These are phyloP conservation scores for Solanum neorickii DNA, from an alignment of 257 asterid genomes.

Conservation along the genomic window DNA sequence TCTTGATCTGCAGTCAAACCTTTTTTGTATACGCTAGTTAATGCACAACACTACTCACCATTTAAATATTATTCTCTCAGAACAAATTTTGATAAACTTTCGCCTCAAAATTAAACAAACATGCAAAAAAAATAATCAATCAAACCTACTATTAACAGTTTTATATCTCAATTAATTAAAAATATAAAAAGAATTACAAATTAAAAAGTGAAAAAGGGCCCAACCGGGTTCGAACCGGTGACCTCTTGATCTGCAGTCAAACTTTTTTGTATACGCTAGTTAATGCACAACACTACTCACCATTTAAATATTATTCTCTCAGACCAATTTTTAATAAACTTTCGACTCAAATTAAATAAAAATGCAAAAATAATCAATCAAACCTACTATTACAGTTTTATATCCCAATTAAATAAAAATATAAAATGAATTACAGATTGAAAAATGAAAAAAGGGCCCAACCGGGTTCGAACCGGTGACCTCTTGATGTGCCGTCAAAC, in stretches of 20 bases:
- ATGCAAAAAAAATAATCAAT: background rate
- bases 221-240: conserved; percentile 30
- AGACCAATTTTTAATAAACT: background rate
- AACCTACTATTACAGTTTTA: background rate
- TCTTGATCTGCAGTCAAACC: conserved; percentile 44
- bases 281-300: background rate
- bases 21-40: background rate
- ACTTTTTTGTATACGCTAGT: background rate
- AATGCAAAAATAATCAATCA: background rate
- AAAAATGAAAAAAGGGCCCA: conserved; percentile 11
- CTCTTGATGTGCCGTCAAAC: conserved; percentile 48
- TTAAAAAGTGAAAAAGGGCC: too few relatives aligned
- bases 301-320: background rate
- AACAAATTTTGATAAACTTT: background rate
- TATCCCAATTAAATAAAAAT: background rate
- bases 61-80: background rate
- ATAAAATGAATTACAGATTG: too few relatives aligned
- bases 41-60: background rate
- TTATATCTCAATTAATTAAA: background rate
- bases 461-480: conserved; percentile 37
- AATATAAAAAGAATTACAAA: background rate
- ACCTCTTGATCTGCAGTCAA: conserved; percentile 52
- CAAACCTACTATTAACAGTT: background rate
- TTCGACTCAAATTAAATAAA: background rate
- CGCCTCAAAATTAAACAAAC: background rate